These are phyloP conservation scores for Casaregolazyma lundiana DNA, from an alignment of 1,139 yeast species.

Conservation along the genomic window DNA sequence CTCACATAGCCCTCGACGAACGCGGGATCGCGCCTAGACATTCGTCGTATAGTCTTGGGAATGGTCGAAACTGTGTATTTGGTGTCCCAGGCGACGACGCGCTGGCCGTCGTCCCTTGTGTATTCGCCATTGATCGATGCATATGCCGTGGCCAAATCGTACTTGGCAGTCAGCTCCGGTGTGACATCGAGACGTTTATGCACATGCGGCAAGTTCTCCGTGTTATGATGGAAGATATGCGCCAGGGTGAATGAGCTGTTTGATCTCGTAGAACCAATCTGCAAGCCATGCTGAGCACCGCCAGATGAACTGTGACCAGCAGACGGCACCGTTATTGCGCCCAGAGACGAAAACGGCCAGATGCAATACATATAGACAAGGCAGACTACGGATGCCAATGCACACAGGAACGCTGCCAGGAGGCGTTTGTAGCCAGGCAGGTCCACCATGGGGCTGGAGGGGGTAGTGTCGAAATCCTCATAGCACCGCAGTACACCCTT, in stretches of 20 bases:
- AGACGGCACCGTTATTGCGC: too few species aligned
- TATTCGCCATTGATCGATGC: not conserved
- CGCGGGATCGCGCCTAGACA: slow-evolving; percentile 57
- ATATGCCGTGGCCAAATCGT: slow-evolving; percentile 1
- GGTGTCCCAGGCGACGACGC: slow-evolving; percentile 7
- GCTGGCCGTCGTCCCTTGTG: slow-evolving; percentile 2
- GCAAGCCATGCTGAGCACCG: too few species aligned
- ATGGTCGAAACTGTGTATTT: slow-evolving; percentile 5
- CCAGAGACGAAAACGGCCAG: not conserved
- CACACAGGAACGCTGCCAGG: not conserved
- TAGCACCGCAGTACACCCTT: not conserved
- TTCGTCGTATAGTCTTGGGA: slow-evolving; percentile 39
- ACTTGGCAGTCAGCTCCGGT: slow-evolving; percentile 6
- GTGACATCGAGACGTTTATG: slow-evolving; percentile 22
- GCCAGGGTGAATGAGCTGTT: slow-evolving; percentile 14
- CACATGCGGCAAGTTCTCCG: slow-evolving; percentile 14
- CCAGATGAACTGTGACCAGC: too few species aligned
- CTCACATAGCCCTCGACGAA: slow-evolving; percentile 61
- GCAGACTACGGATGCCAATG: not conserved
- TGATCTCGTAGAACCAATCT: too few species aligned
- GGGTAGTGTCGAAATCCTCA: not conserved
- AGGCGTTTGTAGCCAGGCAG: not conserved
- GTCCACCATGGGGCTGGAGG: not conserved
- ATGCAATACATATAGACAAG: not conserved
- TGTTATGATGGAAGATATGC: slow-evolving; percentile 24